Percentiles rank a stretch among this genome's conserved stretches.
phyloP scores from a whole-genome alignment of 2,329 filamentous ascomycete species.

The Pseudopyrenochaeta lycopersici region DNA sequence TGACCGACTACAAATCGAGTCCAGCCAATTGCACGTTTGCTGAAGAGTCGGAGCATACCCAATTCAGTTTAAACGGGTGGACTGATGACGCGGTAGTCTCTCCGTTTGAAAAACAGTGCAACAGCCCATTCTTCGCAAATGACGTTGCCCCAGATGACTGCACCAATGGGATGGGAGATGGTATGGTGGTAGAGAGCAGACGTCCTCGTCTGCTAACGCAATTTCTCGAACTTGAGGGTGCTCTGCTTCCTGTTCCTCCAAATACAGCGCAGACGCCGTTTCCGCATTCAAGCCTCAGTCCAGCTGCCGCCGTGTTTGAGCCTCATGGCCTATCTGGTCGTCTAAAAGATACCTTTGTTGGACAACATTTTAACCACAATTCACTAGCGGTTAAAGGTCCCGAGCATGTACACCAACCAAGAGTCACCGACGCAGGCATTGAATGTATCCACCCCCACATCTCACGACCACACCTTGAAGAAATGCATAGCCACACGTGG shows the following conservation, averaged over 20 bases:
- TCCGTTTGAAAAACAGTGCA: conserved; percentile 30
- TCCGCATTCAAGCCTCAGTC: conserved; percentile 22
- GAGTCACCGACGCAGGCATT: conserved; percentile 27
- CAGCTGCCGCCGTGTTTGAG: conserved; percentile 35
- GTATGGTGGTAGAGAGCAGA: neutral
- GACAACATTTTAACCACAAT: conserved; percentile 1
- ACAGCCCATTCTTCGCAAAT: conserved; percentile 13
- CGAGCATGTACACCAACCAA: conserved; percentile 16
- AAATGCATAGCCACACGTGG: conserved; percentile 11
- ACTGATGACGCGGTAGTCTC: conserved; percentile 30
- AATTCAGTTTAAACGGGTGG: conserved; percentile 44
- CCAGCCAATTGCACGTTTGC: conserved; percentile 21
- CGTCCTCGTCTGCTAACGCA: conserved; percentile 10
- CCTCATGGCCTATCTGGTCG: conserved; percentile 12
- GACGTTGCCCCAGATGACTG: conserved; percentile 33
- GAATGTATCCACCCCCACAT: no score
- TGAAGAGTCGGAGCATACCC: conserved; percentile 27
- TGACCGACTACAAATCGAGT: conserved; percentile 20
- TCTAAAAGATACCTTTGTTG: neutral
- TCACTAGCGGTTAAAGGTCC: conserved; percentile 16
- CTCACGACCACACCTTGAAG: conserved; percentile 1
- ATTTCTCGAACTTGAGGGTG: neutral
- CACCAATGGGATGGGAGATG: neutral
- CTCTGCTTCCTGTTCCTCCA: conserved; percentile 15
- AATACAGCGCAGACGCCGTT: conserved; percentile 22